Evolutionary conservation across 768 basidiomycete species (phyloP).

Genomic region (Lentinula sp.): DNA sequence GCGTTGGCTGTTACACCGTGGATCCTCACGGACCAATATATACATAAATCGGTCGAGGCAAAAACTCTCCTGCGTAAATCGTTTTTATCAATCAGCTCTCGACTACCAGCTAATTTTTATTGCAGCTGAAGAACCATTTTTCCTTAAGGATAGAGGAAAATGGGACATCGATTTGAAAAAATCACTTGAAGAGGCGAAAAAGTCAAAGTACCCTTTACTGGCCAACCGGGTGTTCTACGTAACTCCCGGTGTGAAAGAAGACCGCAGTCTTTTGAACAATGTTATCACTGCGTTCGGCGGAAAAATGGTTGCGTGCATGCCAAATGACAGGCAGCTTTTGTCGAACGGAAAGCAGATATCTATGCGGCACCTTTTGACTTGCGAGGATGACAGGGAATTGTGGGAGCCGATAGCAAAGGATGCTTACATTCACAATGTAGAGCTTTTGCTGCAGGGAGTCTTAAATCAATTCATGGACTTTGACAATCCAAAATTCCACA

Average conservation of each 20-base stretch:
- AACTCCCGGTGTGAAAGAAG: slow-evolving; percentile 58
- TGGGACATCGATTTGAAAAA: slow-evolving; percentile 60
- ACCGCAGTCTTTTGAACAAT: slow-evolving; percentile 56
- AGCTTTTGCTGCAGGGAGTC: slow-evolving; percentile 59
- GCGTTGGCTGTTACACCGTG: slow-evolving; percentile 60
- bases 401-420: slow-evolving; percentile 59
- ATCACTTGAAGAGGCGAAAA: slow-evolving; percentile 53
- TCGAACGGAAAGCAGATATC: background rate
- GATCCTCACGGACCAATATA: slow-evolving; percentile 68
- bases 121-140: slow-evolving; percentile 59
- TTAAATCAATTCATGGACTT: slow-evolving; percentile 65
- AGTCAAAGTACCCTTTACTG: slow-evolving; percentile 50
- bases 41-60: slow-evolving; percentile 47
- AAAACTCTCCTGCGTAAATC: slow-evolving; percentile 60
- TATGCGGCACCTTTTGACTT: slow-evolving; percentile 52
- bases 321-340: slow-evolving; percentile 23
- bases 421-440: slow-evolving; percentile 58
- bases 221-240: slow-evolving; percentile 67
- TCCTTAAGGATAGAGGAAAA: slow-evolving; percentile 54
- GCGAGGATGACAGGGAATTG: slow-evolving; percentile 52
- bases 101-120: background rate
- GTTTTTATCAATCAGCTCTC: background rate
- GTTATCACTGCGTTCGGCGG: slow-evolving; percentile 71
- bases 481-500: slow-evolving; percentile 37
- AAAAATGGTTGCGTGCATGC: slow-evolving; percentile 30